Evolutionary conservation across 208 protist genomes (phyloP).

Genomic region (Entamoeba nuttalli): DNA sequence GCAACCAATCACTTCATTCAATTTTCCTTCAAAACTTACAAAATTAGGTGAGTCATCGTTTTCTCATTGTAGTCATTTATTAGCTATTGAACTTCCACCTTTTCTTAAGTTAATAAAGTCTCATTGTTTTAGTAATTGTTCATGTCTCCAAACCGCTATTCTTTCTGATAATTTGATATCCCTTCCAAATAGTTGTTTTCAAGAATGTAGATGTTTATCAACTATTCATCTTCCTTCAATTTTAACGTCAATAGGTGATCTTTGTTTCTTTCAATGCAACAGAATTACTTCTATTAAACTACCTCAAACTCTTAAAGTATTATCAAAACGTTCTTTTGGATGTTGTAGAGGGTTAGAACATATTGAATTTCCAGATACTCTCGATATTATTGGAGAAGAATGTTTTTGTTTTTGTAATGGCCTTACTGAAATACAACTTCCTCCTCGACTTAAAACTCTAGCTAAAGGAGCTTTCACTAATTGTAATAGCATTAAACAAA

Average conservation of each 20-base stretch:
- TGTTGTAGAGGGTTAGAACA: neutral
- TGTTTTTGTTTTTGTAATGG: neutral
- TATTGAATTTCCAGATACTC: neutral
- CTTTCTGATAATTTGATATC: neutral
- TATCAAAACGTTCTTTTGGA: neutral
- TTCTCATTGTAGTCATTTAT: neutral
- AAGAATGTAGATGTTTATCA: neutral
- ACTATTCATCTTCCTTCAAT: neutral
- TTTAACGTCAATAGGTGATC: neutral
- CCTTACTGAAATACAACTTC: neutral
- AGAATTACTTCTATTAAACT: neutral
- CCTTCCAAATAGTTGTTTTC: neutral
- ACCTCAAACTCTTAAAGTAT: neutral
- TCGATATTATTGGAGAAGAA: neutral
- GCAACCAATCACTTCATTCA: neutral
- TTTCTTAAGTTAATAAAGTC: neutral
- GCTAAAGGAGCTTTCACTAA: too few relatives aligned
- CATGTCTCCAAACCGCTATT: neutral
- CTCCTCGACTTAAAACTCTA: too few relatives aligned
- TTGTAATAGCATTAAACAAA: neutral
- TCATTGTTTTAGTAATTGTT: neutral
- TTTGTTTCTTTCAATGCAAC: neutral
- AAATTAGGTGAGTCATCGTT: neutral
- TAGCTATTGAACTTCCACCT: neutral
- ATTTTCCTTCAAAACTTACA: neutral